phyloP scores from a whole-genome alignment of 352 stramenopile species.

The Blastocystis sp. region DNA sequence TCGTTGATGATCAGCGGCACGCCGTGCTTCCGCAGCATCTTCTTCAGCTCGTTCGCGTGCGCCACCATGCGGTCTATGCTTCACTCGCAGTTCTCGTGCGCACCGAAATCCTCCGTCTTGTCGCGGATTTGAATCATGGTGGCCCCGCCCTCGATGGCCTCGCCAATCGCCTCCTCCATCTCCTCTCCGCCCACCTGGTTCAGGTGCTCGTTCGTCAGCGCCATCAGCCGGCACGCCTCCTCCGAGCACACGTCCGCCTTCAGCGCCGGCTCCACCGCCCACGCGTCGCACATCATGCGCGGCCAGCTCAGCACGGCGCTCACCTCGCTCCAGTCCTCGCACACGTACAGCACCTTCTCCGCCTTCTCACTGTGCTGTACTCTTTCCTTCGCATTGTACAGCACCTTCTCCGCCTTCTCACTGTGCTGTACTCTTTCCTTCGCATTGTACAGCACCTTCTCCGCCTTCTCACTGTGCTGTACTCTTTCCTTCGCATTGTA shows the following conservation, averaged over 20 bases:
- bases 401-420: too few species aligned
- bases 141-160: conserved; percentile 33
- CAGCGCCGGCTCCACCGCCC: too few species aligned
- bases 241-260: not conserved
- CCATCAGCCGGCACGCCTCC: conserved; percentile 56
- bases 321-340: conserved; percentile 27
- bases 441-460: too few species aligned
- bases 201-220: conserved; percentile 62
- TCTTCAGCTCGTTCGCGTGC: conserved; percentile 53
- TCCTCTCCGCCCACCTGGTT: conserved; percentile 49
- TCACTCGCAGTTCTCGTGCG: not conserved
- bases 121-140: conserved; percentile 69
- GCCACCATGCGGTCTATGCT: conserved; percentile 49
- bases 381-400: not conserved
- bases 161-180: conserved; percentile 41
- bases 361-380: not conserved
- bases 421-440: too few species aligned
- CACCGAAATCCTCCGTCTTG: conserved; percentile 68
- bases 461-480: too few species aligned
- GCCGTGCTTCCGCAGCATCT: not conserved
- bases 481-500: too few species aligned
- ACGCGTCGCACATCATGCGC: not conserved
- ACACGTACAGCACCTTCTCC: not conserved
- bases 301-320: conserved; percentile 35
- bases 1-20: conserved; percentile 70